Evolutionary conservation across 805 yeast species (phyloP).

Genomic region (Wickerhamiella cacticola): DNA sequence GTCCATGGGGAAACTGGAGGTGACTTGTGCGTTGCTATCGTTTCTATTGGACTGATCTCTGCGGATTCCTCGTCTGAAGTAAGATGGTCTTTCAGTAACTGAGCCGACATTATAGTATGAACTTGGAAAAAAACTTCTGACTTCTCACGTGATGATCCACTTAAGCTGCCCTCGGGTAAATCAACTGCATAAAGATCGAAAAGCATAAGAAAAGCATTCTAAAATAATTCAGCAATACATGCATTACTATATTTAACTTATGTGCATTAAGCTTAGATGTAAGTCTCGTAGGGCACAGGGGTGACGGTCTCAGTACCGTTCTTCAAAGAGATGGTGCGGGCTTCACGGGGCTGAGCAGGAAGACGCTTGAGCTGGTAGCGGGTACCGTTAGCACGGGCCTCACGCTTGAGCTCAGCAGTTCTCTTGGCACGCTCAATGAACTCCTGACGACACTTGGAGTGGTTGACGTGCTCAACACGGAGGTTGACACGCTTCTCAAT

Average conservation of each 20-base stretch:
- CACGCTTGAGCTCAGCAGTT: slow-evolving; percentile 86
- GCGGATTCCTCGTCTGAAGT: slow-evolving; percentile 8
- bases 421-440: slow-evolving; percentile 96
- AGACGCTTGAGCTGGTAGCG: slow-evolving; percentile 91
- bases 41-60: background rate
- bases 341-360: slow-evolving; percentile 95
- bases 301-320: slow-evolving; percentile 94
- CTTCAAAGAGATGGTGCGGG: slow-evolving; percentile 71
- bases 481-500: slow-evolving; percentile 96
- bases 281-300: slow-evolving; percentile 99
- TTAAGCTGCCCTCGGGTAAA: too few relatives aligned
- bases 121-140: background rate
- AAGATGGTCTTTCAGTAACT: background rate
- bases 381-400: slow-evolving; percentile 91
- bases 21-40: background rate
- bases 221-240: slow-evolving; percentile 1
- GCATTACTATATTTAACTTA: slow-evolving; percentile 7
- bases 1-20: slow-evolving; percentile 37
- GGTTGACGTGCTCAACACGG: slow-evolving; percentile 98
- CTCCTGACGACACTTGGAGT: slow-evolving; percentile 99
- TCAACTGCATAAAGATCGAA: background rate
- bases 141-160: background rate
- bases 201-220: background rate
- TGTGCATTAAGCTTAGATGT: slow-evolving; percentile 50
- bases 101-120: background rate